Percentiles rank a stretch among this genome's conserved stretches.
phyloP scores from a whole-genome alignment of 2,329 filamentous ascomycete genomes.

The Colletotrichum sp. region DNA sequence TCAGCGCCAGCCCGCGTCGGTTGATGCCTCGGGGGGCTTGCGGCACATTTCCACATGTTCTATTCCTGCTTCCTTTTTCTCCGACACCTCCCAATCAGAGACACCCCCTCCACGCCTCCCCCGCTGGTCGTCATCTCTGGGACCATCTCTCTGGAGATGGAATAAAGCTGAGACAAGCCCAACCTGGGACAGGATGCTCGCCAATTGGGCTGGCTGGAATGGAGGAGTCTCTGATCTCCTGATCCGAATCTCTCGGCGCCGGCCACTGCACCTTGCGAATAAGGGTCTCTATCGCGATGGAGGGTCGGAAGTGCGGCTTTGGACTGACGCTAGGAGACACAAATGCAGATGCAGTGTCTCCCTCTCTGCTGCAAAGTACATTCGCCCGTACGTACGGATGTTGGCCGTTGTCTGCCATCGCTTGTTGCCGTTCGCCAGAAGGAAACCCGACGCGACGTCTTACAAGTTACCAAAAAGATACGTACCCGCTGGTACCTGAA shows the following conservation, averaged over 20 bases:
- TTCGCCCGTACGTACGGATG: neutral
- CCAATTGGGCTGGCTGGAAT: constrained; percentile 1
- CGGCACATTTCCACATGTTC: constrained; percentile 20
- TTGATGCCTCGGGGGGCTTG: neutral
- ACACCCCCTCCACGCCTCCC: neutral
- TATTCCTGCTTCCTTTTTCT: constrained; percentile 18
- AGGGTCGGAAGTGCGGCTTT: neutral
- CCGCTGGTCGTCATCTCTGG: constrained; percentile 17
- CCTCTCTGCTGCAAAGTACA: neutral
- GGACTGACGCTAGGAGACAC: neutral
- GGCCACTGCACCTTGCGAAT: neutral
- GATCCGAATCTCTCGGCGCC: neutral
- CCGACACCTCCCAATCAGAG: constrained; percentile 11
- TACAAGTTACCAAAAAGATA: neutral
- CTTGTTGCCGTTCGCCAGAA: neutral
- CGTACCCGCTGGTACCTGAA: constrained; percentile 9
- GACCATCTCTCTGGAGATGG: neutral
- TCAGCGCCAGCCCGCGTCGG: neutral
- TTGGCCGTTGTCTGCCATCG: neutral
- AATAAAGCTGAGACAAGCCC: constrained; percentile 20
- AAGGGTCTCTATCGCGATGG: neutral
- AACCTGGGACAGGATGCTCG: neutral
- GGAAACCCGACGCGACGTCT: neutral
- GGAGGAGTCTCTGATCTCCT: neutral
- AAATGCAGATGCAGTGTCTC: neutral